These are phyloP conservation scores for Astrocystis sublimbata DNA, from an alignment of 495 filamentous ascomycete genomes.

Conservation along the genomic window DNA sequence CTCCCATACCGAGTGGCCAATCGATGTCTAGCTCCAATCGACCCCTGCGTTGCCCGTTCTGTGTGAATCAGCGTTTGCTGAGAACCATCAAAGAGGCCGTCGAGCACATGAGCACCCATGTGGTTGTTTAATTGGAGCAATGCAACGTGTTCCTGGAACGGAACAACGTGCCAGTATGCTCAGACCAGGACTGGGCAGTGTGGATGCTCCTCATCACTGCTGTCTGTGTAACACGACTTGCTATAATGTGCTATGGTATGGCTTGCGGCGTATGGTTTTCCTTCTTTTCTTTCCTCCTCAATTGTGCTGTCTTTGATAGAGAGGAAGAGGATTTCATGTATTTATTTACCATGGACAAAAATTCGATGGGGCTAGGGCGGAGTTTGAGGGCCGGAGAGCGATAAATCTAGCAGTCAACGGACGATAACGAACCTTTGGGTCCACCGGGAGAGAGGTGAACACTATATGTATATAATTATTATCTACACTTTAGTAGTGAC, in stretches of 20 bases:
- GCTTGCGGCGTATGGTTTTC: background rate
- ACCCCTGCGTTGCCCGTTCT: slow-evolving; percentile 57
- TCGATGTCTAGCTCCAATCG: slow-evolving; percentile 47
- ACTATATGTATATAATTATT: too few species aligned
- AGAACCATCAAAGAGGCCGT: slow-evolving; percentile 59
- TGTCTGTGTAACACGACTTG: background rate
- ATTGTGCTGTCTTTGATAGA: background rate
- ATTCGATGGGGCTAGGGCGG: background rate
- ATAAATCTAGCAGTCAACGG: too few species aligned
- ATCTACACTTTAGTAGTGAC: too few species aligned
- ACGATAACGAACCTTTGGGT: too few species aligned
- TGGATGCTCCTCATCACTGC: background rate
- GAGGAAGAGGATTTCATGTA: background rate
- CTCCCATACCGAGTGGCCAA: slow-evolving; percentile 48
- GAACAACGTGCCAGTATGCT: background rate
- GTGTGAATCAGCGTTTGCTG: slow-evolving; percentile 58
- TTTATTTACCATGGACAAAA: background rate
- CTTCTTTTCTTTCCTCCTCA: background rate
- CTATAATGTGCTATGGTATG: background rate
- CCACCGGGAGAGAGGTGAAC: too few species aligned
- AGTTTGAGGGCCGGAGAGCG: background rate
- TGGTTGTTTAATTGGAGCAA: slow-evolving; percentile 43
- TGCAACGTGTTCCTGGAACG: background rate
- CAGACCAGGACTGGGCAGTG: background rate
- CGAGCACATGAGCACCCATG: slow-evolving; percentile 60